A percentile compares a stretch with the other conserved stretches of the same genome.
These are phyloP conservation scores for Geum urbanum DNA, from an alignment of 306 rosid genomes.

Conservation along the genomic window DNA sequence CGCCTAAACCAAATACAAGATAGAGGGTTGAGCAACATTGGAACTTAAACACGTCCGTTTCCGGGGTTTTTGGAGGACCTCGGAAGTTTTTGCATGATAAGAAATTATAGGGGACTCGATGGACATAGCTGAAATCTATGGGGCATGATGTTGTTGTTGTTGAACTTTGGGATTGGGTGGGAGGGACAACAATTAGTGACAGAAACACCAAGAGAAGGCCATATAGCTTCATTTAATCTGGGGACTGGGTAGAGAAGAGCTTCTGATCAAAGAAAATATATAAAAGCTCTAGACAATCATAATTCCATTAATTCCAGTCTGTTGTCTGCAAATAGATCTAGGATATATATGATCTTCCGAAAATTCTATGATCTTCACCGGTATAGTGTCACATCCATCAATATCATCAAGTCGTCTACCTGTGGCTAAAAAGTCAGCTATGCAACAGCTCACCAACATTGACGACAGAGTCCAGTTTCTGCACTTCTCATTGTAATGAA, in stretches of 20 bases:
- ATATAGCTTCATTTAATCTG: background rate
- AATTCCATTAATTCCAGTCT: background rate
- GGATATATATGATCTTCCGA: too few species aligned
- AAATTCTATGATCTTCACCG: too few species aligned
- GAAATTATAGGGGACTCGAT: constrained; percentile 57
- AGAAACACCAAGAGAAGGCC: background rate
- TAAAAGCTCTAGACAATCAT: background rate
- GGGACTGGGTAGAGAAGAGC: background rate
- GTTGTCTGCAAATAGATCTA: background rate
- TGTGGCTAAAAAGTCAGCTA: too few species aligned
- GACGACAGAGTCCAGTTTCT: too few species aligned
- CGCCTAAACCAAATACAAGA: constrained; percentile 50
- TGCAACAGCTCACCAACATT: too few species aligned
- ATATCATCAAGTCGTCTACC: too few species aligned
- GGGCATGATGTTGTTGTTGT: constrained; percentile 39
- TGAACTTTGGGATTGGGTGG: background rate
- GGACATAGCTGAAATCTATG: constrained; percentile 63
- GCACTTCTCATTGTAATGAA: too few species aligned
- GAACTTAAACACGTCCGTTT: background rate
- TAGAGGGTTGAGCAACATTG: constrained; percentile 53
- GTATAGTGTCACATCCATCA: too few species aligned
- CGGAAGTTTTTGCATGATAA: constrained; percentile 49
- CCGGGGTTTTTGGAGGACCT: constrained; percentile 10
- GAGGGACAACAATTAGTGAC: background rate
- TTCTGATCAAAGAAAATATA: too few species aligned